A percentile compares a stretch with the other conserved stretches of the same genome.
phyloP scores from a whole-genome alignment of 2,329 filamentous ascomycete species.

The Emericellopsis cladophorae region DNA sequence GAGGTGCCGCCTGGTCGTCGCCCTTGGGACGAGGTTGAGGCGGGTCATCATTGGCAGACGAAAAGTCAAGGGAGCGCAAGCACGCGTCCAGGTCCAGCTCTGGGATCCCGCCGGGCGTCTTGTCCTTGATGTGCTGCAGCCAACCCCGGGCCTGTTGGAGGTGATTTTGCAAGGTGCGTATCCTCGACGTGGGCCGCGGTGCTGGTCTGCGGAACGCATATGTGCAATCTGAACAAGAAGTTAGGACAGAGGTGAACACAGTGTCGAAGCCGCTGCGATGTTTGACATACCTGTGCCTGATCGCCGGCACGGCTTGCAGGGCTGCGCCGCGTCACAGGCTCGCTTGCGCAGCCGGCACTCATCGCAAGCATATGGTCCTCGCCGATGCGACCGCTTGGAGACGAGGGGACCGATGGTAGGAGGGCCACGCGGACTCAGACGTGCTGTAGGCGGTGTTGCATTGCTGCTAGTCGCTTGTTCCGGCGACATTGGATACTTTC shows the following conservation, averaged over 20 bases:
- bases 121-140: constrained; percentile 3
- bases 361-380: constrained; percentile 3
- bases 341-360: constrained; percentile 4
- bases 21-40: neutral
- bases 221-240: constrained; percentile 1
- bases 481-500: no score
- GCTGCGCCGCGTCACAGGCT: constrained; percentile 2
- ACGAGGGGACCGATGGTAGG: neutral
- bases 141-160: constrained; percentile 2
- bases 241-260: no score
- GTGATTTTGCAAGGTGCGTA: constrained; percentile 3
- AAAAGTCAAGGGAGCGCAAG: constrained; percentile 2
- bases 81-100: constrained; percentile 4
- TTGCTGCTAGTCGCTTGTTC: neutral
- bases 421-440: neutral
- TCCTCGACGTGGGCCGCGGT: constrained; percentile 2
- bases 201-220: constrained; percentile 4
- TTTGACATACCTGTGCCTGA: constrained; percentile 1
- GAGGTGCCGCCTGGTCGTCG: no score
- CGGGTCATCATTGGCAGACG: neutral
- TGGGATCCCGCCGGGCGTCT: neutral
- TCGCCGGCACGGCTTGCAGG: constrained; percentile 2
- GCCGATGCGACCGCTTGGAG: neutral
- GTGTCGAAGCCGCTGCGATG: no score
- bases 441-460: neutral